Conservation (phyloP, 495 filamentous ascomycete genomes). For the Penicillium waksmanii region DNA sequence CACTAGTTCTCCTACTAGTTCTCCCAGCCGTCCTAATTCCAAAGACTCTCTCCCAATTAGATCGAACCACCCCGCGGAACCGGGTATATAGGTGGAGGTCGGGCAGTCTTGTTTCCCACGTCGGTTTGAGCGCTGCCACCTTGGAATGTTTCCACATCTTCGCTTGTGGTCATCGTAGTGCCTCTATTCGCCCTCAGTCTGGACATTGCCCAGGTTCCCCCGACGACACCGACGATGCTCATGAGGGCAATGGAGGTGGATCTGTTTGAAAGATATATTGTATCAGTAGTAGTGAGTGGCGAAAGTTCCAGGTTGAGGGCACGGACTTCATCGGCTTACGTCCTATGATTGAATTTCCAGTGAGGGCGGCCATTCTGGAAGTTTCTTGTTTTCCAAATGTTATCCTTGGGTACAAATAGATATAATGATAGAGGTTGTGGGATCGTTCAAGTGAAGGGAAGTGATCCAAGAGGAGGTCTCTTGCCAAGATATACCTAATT, state of each 20-base stretch:
- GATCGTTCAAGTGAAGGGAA: not conserved
- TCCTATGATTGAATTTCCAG: not conserved
- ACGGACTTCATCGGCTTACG: constrained; percentile 13
- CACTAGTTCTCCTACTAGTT: not conserved
- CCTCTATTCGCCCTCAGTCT: constrained; percentile 16
- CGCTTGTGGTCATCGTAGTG: constrained; percentile 9
- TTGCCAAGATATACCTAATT: not conserved
- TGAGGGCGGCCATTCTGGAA: constrained; percentile 6
- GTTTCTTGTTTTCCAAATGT: too few species aligned
- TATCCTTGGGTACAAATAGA: too few species aligned
- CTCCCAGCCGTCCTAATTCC: not conserved
- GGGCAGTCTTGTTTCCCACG: constrained; percentile 12
- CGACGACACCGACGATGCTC: constrained; percentile 24
- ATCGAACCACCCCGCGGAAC: constrained; percentile 1
- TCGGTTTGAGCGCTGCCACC: constrained; percentile 16
- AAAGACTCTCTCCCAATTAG: not conserved
- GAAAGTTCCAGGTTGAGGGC: not conserved
- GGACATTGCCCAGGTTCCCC: constrained; percentile 23
- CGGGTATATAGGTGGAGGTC: constrained; percentile 6
- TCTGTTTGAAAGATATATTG: constrained; percentile 1
- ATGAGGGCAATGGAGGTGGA: constrained; percentile 23
- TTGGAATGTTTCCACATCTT: constrained; percentile 18
- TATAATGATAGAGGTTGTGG: not conserved
- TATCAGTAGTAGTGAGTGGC: constrained; percentile 1
- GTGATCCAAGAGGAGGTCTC: not conserved